phyloP scores from a whole-genome alignment of 164 flowering plant genomes.

The Piper betle region DNA sequence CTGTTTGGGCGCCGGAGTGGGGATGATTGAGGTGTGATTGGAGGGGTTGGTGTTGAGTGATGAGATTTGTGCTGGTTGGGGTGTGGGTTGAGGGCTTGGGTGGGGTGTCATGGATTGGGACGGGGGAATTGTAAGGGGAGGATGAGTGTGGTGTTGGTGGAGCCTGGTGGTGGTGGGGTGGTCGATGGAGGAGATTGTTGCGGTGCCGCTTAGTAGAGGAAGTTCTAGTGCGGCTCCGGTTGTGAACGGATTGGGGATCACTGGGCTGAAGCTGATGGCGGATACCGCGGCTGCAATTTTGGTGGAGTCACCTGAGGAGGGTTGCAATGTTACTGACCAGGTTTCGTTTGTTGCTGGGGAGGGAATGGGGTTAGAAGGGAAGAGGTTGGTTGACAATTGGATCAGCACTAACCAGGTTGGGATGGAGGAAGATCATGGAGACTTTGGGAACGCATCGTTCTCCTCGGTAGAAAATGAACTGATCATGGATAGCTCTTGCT shows the following conservation, averaged over 20 bases:
- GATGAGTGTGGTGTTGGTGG: conserved; percentile 14
- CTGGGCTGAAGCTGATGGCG: conserved; percentile 30
- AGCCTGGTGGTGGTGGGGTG: conserved; percentile 7
- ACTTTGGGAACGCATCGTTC: conserved; percentile 50
- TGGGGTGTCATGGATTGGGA: background rate
- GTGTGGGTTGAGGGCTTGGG: background rate
- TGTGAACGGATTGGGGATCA: conserved; percentile 20
- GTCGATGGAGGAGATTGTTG: conserved; percentile 45
- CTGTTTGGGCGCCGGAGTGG: too few species aligned
- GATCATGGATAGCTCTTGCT: conserved; percentile 43
- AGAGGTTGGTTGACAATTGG: conserved; percentile 14
- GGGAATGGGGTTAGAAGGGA: conserved; percentile 20
- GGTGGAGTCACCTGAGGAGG: conserved; percentile 17
- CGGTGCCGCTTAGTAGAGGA: conserved; percentile 34
- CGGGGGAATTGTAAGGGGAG: conserved; percentile 9
- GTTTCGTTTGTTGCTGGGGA: conserved; percentile 8
- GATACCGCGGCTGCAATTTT: conserved; percentile 25
- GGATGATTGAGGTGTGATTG: too few species aligned
- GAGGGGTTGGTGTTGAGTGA: background rate
- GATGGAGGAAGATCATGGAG: conserved; percentile 15
- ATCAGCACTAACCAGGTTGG: conserved; percentile 6
- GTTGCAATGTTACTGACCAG: conserved; percentile 4
- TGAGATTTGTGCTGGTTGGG: background rate
- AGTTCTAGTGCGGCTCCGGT: conserved; percentile 17
- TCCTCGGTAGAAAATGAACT: conserved; percentile 37